Conservation (phyloP, 2,329 filamentous ascomycete genomes). For the Trichoderma sp. region DNA sequence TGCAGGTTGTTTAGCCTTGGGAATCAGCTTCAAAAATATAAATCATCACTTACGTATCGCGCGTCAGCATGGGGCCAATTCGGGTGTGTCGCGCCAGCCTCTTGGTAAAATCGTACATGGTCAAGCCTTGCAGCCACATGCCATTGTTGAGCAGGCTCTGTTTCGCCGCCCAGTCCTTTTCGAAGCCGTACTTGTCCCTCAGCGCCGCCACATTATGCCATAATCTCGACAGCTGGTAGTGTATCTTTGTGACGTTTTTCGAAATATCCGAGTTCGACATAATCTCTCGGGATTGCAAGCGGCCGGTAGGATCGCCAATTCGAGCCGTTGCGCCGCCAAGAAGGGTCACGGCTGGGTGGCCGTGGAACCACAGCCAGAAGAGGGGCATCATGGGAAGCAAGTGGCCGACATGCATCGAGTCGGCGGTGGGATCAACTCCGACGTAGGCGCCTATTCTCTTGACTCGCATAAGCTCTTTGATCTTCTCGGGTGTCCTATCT, state of each 20-base stretch:
- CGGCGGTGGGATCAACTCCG: slow-evolving; percentile 79
- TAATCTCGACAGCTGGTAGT: slow-evolving; percentile 69
- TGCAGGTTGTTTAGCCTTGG: slow-evolving; percentile 28
- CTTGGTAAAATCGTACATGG: slow-evolving; percentile 73
- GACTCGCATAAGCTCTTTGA: slow-evolving; percentile 64
- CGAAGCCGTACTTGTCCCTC: slow-evolving; percentile 65
- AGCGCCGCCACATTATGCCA: slow-evolving; percentile 73
- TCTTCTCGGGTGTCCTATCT: slow-evolving; percentile 48
- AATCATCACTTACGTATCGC: slow-evolving; percentile 71
- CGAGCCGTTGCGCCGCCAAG: slow-evolving; percentile 75
- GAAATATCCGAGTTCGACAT: slow-evolving; percentile 55
- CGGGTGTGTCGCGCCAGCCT: slow-evolving; percentile 73
- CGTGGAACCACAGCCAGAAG: slow-evolving; percentile 81
- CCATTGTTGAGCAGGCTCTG: slow-evolving; percentile 78
- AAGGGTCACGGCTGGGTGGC: slow-evolving; percentile 67
- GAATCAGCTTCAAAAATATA: not conserved
- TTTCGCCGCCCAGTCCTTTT: slow-evolving; percentile 64
- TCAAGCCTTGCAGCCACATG: slow-evolving; percentile 73
- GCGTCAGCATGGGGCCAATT: slow-evolving; percentile 81
- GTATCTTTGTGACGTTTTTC: slow-evolving; percentile 68
- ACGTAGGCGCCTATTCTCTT: slow-evolving; percentile 75
- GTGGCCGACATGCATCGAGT: slow-evolving; percentile 79
- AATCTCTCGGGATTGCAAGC: slow-evolving; percentile 61
- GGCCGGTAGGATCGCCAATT: slow-evolving; percentile 76
- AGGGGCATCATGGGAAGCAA: slow-evolving; percentile 79